Evolutionary conservation across 257 asterid genomes (phyloP), one percentile per base, ranked within the genome.

Genomic region (Nicotiana sylvestris): DNA sequence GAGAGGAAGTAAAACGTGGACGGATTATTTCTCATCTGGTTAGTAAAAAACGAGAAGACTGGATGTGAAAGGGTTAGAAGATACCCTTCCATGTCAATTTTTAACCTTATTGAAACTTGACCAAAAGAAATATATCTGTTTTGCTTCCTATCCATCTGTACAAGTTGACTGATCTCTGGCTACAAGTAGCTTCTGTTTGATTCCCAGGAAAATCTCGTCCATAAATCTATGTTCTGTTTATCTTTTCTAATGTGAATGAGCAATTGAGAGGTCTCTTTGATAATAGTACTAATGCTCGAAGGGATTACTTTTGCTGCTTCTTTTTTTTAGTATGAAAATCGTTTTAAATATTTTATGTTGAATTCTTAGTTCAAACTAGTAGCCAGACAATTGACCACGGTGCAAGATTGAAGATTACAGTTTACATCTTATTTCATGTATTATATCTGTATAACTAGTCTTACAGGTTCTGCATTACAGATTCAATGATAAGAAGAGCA

Each of bases 401-500:
- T 55, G 60, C 60, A 55, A 55, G 18, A 5, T 55, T 15, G 4
- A 55, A 55, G 18, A 5, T 55, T 15, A 15, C 0, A 43, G 49
- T 43, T 43, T 43, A 8, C 49, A 6, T 2, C 0, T 55, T 4
- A 55, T 17, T 55, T 55, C 60, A 55, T 55, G n/a, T 55, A 55
- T 15, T 15, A 55, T 15, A 13, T 55, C 18, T 17, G 18, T 55
- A 46, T 70, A 16, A 43, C 37, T 37, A 37, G 77, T 43, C 37
- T 70, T 21, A 11, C 5, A 70, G n/a, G 4, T 35, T 43, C 78
- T 70, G 37, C 9, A n/a, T 53, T 82, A 82, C 94, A 93, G 98
- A 87, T 66, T 78, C 87, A 88, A 55, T 89, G 80, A 78, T 89
- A 43, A 87, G 88, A 85, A 88, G 85, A 78, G 96, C 97, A 29